These are phyloP conservation scores for Hypomontagnella monticulosa DNA, from an alignment of 495 filamentous ascomycete genomes.

Conservation along the genomic window DNA sequence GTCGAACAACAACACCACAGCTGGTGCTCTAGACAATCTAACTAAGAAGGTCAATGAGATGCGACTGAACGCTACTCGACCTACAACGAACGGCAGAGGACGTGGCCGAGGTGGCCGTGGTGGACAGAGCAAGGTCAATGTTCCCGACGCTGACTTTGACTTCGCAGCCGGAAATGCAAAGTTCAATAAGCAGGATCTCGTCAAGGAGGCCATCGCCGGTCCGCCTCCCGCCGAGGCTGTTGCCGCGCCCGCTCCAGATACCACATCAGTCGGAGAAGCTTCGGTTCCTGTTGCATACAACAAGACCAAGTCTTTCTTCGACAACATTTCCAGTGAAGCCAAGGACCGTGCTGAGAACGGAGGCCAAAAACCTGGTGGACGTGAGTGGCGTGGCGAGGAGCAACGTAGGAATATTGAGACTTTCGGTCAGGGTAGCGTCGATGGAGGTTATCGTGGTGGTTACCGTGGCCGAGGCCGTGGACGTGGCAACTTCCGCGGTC, in stretches of 20 bases:
- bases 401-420: slow-evolving; percentile 97
- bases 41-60: slow-evolving; percentile 89
- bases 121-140: slow-evolving; percentile 77
- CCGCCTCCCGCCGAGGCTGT: slow-evolving; percentile 70
- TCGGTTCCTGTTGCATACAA: slow-evolving; percentile 72
- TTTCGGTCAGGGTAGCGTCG: slow-evolving; percentile 97
- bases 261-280: slow-evolving; percentile 46
- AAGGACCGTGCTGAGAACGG: slow-evolving; percentile 85
- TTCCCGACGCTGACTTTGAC: slow-evolving; percentile 90
- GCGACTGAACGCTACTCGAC: slow-evolving; percentile 68
- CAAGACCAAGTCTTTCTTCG: slow-evolving; percentile 88
- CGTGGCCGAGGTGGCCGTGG: slow-evolving; percentile 67
- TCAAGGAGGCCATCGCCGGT: slow-evolving; percentile 89
- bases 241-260: slow-evolving; percentile 45
- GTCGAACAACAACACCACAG: slow-evolving; percentile 57
- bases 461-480: slow-evolving; percentile 75
- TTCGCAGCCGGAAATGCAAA: slow-evolving; percentile 93
- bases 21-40: slow-evolving; percentile 85
- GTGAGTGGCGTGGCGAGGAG: slow-evolving; percentile 92
- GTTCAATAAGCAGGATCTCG: slow-evolving; percentile 96
- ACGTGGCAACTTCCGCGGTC: slow-evolving; percentile 66
- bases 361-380: slow-evolving; percentile 74
- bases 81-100: slow-evolving; percentile 51
- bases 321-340: slow-evolving; percentile 94
- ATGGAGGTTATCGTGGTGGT: slow-evolving; percentile 79